Percentiles rank a stretch among this genome's conserved stretches.
phyloP scores from a whole-genome alignment of 2,329 filamentous ascomycete species.

The Penicillium italicum region DNA sequence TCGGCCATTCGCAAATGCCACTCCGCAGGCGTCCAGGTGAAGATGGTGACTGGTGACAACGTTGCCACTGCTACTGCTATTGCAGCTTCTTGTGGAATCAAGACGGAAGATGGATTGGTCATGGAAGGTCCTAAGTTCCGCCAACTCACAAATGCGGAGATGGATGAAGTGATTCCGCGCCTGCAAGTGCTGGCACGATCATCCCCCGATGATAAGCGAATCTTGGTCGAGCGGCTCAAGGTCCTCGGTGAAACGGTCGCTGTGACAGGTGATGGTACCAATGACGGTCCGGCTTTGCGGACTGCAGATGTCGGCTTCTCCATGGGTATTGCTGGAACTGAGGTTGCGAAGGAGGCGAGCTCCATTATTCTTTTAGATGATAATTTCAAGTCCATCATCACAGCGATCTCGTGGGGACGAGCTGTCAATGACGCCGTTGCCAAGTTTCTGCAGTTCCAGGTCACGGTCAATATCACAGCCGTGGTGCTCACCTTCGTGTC shows the following conservation, averaged over 20 bases:
- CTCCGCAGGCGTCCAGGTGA: constrained; percentile 65
- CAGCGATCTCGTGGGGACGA: constrained; percentile 65
- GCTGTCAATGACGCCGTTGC: constrained; percentile 65
- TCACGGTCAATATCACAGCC: constrained; percentile 87
- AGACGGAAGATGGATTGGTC: constrained; percentile 55
- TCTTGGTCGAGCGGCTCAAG: constrained; percentile 60
- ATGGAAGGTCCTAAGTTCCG: constrained; percentile 69
- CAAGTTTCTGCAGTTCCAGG: constrained; percentile 62
- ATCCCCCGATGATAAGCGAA: constrained; percentile 64
- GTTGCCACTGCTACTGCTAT: constrained; percentile 70
- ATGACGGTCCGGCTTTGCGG: constrained; percentile 63
- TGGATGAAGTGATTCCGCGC: constrained; percentile 56
- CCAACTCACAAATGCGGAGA: constrained; percentile 56
- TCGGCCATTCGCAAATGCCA: constrained; percentile 65
- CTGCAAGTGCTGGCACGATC: constrained; percentile 64
- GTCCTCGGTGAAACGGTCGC: constrained; percentile 61
- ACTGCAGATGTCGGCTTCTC: constrained; percentile 66
- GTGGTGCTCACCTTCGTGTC: constrained; percentile 85
- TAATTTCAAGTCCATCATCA: constrained; percentile 63
- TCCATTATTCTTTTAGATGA: constrained; percentile 66
- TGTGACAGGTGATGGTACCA: constrained; percentile 63
- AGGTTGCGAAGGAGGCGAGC: constrained; percentile 66
- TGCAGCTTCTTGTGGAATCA: constrained; percentile 69
- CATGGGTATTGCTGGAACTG: constrained; percentile 65
- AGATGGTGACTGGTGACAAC: constrained; percentile 72